phyloP scores from a whole-genome alignment of 805 yeast genomes.

The Kuraishia floccosa region DNA sequence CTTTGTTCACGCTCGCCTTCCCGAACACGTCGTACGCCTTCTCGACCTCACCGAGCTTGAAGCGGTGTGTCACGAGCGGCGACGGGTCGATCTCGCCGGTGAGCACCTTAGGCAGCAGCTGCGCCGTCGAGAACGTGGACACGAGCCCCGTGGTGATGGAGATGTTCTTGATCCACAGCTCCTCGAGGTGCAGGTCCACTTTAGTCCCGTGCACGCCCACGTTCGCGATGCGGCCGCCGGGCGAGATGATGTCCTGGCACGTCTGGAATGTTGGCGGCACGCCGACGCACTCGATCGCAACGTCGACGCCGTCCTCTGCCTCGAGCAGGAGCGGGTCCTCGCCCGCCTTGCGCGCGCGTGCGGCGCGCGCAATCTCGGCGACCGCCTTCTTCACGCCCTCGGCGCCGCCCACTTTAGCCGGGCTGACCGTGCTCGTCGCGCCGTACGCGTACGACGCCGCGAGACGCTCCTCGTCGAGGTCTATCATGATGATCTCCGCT shows the following conservation, averaged over 20 bases:
- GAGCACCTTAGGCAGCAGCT: slow-evolving; percentile 22
- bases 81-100: slow-evolving; percentile 31
- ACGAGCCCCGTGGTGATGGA: slow-evolving; percentile 37
- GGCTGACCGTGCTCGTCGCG: slow-evolving; percentile 46
- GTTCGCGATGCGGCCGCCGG: slow-evolving; percentile 57
- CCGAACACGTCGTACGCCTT: slow-evolving; percentile 50
- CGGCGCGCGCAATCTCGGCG: slow-evolving; percentile 8
- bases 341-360: too few species aligned
- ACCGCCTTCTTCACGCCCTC: slow-evolving; percentile 25
- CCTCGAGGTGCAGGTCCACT: slow-evolving; percentile 29
- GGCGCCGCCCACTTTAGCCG: slow-evolving; percentile 28
- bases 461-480: slow-evolving; percentile 46
- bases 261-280: slow-evolving; percentile 48
- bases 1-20: slow-evolving; percentile 40
- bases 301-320: slow-evolving; percentile 49
- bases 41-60: slow-evolving; percentile 40
- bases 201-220: slow-evolving; percentile 42
- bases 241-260: slow-evolving; percentile 40
- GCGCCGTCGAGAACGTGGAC: slow-evolving; percentile 30
- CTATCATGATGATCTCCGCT: slow-evolving; percentile 43
- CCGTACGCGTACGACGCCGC: slow-evolving; percentile 48
- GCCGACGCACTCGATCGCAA: slow-evolving; percentile 57
- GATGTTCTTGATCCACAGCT: slow-evolving; percentile 33
- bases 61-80: slow-evolving; percentile 48
- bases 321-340: too few species aligned